Percentiles rank a stretch among this genome's conserved stretches.
Conservation (phyloP, 352 stramenopile species). For the Salisapilia sapeloensis region DNA sequence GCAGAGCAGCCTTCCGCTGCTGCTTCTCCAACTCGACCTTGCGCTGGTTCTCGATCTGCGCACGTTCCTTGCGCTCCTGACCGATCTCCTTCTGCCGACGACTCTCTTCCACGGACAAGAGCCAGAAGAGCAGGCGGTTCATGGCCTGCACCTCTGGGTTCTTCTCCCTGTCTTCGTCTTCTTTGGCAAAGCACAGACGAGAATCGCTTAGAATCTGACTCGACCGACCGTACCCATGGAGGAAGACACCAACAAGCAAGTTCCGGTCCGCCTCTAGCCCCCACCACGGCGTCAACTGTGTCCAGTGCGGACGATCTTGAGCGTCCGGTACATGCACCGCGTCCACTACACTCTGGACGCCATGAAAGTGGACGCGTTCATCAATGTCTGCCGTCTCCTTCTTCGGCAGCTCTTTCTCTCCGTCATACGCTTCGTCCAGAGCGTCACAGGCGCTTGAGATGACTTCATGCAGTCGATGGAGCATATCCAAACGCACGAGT, state of each 20-base stretch:
- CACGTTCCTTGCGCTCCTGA: slow-evolving; percentile 57
- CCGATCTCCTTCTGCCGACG: slow-evolving; percentile 71
- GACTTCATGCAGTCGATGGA: slow-evolving; percentile 51
- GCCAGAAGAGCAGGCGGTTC: slow-evolving; percentile 75
- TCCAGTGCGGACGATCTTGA: slow-evolving; percentile 60
- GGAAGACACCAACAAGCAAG: slow-evolving; percentile 66
- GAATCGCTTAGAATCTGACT: slow-evolving; percentile 65
- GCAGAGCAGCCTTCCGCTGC: slow-evolving; percentile 34
- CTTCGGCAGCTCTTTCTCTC: slow-evolving; percentile 1
- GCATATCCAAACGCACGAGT: slow-evolving; percentile 74
- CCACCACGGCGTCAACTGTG: slow-evolving; percentile 77
- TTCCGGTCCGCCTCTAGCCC: slow-evolving; percentile 62
- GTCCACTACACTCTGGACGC: slow-evolving; percentile 40
- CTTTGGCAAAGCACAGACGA: slow-evolving; percentile 47
- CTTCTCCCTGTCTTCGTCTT: slow-evolving; percentile 45
- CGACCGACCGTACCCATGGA: slow-evolving; percentile 74
- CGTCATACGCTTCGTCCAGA: slow-evolving; percentile 30
- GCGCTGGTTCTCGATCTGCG: slow-evolving; percentile 45
- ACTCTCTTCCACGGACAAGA: slow-evolving; percentile 72
- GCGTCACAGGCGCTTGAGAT: slow-evolving; percentile 35
- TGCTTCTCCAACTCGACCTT: slow-evolving; percentile 53
- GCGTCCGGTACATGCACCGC: slow-evolving; percentile 47
- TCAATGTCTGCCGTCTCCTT: slow-evolving; percentile 37
- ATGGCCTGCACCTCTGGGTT: slow-evolving; percentile 81
- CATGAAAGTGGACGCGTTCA: slow-evolving; percentile 49